Conservation (phyloP, 192 early-diverging fungal genomes). For the Podila clonocystis region DNA sequence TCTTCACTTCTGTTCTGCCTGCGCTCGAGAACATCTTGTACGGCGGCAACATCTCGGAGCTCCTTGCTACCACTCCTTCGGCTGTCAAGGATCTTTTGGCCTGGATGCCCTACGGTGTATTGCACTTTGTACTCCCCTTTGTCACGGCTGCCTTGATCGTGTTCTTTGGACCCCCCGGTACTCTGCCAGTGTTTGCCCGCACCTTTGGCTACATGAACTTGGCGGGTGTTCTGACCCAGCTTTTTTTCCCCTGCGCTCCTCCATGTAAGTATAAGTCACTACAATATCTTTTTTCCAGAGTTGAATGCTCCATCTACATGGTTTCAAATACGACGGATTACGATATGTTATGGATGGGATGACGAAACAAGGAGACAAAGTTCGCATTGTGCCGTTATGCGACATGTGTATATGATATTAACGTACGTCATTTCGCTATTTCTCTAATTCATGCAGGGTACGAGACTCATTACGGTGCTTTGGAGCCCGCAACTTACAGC, state of each 20-base stretch:
- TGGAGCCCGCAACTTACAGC: conserved; percentile 67
- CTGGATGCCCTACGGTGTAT: conserved; percentile 80
- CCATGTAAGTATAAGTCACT: conserved; percentile 61
- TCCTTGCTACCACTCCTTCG: conserved; percentile 63
- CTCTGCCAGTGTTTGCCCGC: conserved; percentile 61
- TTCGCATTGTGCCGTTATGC: background rate
- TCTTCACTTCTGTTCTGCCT: conserved; percentile 72
- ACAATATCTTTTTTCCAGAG: background rate
- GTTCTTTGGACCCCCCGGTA: conserved; percentile 60
- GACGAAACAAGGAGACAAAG: conserved; percentile 2
- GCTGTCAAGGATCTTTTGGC: conserved; percentile 68
- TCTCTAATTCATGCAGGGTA: conserved; percentile 63
- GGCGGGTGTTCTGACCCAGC: conserved; percentile 74
- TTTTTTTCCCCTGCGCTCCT: conserved; percentile 71
- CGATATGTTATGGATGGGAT: conserved; percentile 1
- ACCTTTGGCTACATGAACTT: conserved; percentile 78
- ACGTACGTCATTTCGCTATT: background rate
- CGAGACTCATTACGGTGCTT: conserved; percentile 67
- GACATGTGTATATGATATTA: background rate
- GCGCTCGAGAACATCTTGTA: conserved; percentile 75
- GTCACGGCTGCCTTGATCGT: conserved; percentile 59
- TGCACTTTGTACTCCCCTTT: conserved; percentile 75
- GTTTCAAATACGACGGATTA: background rate
- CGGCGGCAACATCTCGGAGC: conserved; percentile 68
- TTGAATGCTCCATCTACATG: background rate